phyloP scores from a whole-genome alignment of 2,329 filamentous ascomycete species.

The Incumbomyces lentus region DNA sequence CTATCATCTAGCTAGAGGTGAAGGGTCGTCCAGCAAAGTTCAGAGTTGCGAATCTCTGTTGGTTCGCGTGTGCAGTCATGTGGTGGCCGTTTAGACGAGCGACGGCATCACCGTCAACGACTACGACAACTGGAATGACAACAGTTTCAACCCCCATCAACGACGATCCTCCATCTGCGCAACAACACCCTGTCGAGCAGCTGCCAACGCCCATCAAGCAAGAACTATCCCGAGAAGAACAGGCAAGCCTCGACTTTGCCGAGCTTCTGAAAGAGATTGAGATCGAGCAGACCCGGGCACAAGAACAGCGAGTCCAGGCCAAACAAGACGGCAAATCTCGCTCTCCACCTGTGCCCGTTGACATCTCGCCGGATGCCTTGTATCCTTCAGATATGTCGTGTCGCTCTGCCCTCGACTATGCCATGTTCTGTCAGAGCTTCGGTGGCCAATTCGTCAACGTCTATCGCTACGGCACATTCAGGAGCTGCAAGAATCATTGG shows the following conservation, averaged over 20 bases:
- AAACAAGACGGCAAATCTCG: constrained; percentile 7
- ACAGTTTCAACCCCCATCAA: too few relatives aligned
- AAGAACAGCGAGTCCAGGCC: constrained; percentile 7
- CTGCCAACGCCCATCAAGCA: constrained; percentile 18
- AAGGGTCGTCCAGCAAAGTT: too few relatives aligned
- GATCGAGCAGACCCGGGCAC: constrained; percentile 17
- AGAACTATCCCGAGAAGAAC: constrained; percentile 33
- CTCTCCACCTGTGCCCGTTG: constrained; percentile 18
- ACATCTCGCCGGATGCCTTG: constrained; percentile 52
- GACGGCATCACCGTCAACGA: constrained; percentile 5
- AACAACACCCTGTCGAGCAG: constrained; percentile 8
- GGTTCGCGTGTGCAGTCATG: too few relatives aligned
- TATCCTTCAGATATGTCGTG: constrained; percentile 81
- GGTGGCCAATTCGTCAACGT: constrained; percentile 81
- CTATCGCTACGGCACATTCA: constrained; percentile 73
- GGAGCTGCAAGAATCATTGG: constrained; percentile 75
- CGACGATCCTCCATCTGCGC: constrained; percentile 5
- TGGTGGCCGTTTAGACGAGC: background rate
- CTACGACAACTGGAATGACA: background rate
- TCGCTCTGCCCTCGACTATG: constrained; percentile 78
- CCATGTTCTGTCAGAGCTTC: constrained; percentile 86
- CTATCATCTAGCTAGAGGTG: too few relatives aligned
- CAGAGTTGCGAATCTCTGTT: too few relatives aligned
- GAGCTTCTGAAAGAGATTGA: constrained; percentile 42
- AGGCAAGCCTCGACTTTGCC: constrained; percentile 45